Percentiles rank a stretch among this genome's conserved stretches.
These are phyloP conservation scores for Phytopythium ostracodes DNA, from an alignment of 352 stramenopile species.

Conservation along the genomic window DNA sequence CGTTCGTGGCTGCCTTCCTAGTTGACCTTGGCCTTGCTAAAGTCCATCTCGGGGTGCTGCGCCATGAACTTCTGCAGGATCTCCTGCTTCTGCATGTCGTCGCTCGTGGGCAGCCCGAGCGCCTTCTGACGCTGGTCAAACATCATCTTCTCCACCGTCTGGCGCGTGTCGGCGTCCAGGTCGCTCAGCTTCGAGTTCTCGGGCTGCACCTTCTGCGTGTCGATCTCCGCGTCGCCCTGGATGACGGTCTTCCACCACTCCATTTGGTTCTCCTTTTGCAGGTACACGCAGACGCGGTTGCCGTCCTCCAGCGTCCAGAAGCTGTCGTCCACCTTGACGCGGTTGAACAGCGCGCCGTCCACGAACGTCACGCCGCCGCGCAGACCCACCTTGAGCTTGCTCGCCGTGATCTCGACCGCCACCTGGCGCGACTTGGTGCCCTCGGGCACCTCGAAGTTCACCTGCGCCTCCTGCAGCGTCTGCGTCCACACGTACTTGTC, in stretches of 20 bases:
- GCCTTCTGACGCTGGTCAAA: constrained; percentile 97
- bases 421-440: constrained; percentile 93
- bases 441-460: constrained; percentile 90
- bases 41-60: constrained; percentile 99
- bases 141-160: constrained; percentile 99
- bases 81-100: constrained; percentile 98
- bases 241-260: constrained; percentile 99
- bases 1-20: constrained; percentile 29
- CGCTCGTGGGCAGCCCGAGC: constrained; percentile 94
- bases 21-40: constrained; percentile 97
- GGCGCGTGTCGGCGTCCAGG: constrained; percentile 96
- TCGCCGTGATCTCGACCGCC: constrained; percentile 89
- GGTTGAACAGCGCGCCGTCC: constrained; percentile 92
- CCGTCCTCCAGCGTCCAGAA: constrained; percentile 98
- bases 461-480: constrained; percentile 94
- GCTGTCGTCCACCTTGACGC: constrained; percentile 97
- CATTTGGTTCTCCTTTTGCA: constrained; percentile 99
- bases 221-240: constrained; percentile 93
- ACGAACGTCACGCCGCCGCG: constrained; percentile 72
- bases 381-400: constrained; percentile 88
- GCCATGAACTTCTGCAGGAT: constrained; percentile 99
- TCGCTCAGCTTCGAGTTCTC: constrained; percentile 98
- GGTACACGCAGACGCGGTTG: constrained; percentile 89
- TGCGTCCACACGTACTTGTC: constrained; percentile 98
- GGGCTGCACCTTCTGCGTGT: constrained; percentile 98